A percentile compares a stretch with the other conserved stretches of the same genome.
phyloP scores from a whole-genome alignment of 2,329 filamentous ascomycete species.

The Alternaria postmessia region DNA sequence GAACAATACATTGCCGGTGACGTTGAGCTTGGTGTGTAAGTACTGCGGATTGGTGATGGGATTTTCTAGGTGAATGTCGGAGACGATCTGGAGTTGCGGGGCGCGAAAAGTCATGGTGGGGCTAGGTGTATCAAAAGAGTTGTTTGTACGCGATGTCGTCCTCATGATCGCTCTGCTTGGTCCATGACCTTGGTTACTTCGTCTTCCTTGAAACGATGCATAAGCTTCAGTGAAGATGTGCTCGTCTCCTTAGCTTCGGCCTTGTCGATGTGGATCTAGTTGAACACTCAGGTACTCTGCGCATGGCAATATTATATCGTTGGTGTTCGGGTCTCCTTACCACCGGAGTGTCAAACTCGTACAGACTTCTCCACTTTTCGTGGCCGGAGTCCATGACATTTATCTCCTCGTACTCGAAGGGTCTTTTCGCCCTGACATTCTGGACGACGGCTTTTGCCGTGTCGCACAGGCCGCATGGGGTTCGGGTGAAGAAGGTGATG shows the following conservation, averaged over 20 bases:
- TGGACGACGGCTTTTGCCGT: slow-evolving; percentile 74
- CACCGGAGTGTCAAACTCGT: slow-evolving; percentile 84
- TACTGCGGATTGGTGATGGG: not conserved
- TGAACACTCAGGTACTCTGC: slow-evolving; percentile 34
- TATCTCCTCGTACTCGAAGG: slow-evolving; percentile 74
- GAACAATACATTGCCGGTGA: not conserved
- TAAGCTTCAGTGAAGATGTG: slow-evolving; percentile 71
- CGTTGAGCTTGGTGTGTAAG: not conserved
- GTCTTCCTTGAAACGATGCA: slow-evolving; percentile 76
- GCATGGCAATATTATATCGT: slow-evolving; percentile 3
- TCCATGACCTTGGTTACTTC: slow-evolving; percentile 76
- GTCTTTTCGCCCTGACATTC: slow-evolving; percentile 70
- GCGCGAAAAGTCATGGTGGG: not conserved
- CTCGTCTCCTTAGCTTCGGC: slow-evolving; percentile 58
- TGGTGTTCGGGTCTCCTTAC: slow-evolving; percentile 55
- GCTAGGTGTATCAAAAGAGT: too few relatives aligned
- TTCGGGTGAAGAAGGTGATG: slow-evolving; percentile 78
- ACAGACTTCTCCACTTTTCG: slow-evolving; percentile 73
- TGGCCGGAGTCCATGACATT: slow-evolving; percentile 71
- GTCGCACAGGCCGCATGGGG: slow-evolving; percentile 74
- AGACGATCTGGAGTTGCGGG: not conserved
- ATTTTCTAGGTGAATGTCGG: not conserved
- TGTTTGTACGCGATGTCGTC: not conserved
- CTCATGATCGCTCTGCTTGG: slow-evolving; percentile 43
- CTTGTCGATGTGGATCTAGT: slow-evolving; percentile 69